phyloP scores from a whole-genome alignment of 345 rosid species.

The Euphorbia tirucalli region DNA sequence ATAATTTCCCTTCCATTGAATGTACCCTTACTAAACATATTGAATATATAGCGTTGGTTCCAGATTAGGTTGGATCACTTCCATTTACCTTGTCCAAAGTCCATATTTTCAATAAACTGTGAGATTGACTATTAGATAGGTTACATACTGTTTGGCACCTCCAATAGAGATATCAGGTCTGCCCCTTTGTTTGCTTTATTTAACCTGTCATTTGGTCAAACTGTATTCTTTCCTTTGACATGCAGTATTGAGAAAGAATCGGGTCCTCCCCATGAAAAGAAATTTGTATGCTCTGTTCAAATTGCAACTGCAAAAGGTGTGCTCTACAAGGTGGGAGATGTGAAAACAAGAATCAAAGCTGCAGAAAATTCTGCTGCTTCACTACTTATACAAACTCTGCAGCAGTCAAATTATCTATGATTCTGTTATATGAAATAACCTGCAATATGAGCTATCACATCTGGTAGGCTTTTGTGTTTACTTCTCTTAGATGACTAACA shows the following conservation, averaged over 20 bases:
- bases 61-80: neutral
- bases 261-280: constrained; percentile 48
- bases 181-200: too few relatives aligned
- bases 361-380: constrained; percentile 75
- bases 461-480: neutral
- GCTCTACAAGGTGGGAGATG: constrained; percentile 46
- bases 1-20: too few relatives aligned
- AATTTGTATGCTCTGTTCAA: constrained; percentile 49
- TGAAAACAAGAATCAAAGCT: constrained; percentile 45
- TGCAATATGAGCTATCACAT: neutral
- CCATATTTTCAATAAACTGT: too few relatives aligned
- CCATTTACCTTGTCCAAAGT: too few relatives aligned
- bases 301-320: constrained; percentile 36
- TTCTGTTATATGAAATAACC: too few relatives aligned
- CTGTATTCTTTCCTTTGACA: constrained; percentile 20
- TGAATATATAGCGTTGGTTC: too few relatives aligned
- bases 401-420: constrained; percentile 30
- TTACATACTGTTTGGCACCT: too few relatives aligned
- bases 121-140: too few relatives aligned
- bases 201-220: too few relatives aligned
- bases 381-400: constrained; percentile 48
- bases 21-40: too few relatives aligned
- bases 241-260: constrained; percentile 58
- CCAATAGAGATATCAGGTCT: too few relatives aligned
- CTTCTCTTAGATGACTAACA: neutral